Base-by-base conservation (phyloP, 441 rosid genomes). In the Erodium texanum region DNA sequence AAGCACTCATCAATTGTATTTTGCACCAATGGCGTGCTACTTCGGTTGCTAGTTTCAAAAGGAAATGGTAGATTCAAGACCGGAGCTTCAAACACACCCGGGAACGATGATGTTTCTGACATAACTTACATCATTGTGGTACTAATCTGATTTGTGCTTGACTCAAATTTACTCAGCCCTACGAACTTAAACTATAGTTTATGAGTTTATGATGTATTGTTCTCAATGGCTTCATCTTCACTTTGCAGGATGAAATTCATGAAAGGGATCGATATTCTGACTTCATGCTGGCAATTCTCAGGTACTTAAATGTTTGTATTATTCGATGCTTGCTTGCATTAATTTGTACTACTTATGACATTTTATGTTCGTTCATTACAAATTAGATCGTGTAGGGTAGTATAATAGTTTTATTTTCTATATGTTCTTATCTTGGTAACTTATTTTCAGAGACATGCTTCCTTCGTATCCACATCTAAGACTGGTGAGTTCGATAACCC, bases 91-190 rank as follows among this genome's bases (percentile, higher is more conserved):
- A 69, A 59, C 12, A 76, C 64, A 32, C 70, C 11, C 0, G 68
- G 68, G 48, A 78, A 75, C 62, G 80, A 73, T 66, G 82, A 74
- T 75, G 68, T 85, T 73, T 86, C 87, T 68, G 88, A 79, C 71
- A 78, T 94, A 73, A 88, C 99, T 75, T 96, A 94, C 84, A 88
- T 94, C 77, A 86, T 94, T 84, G 93, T 91, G 97, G 99, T 94
- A 94, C 68, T 65, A 71, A 54, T 32, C 62, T 71, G 68, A 3
- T 48, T 61, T 48, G 66, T 29, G 7, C 27, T 3, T 14, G 19
- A 63, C 43, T 52, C 66, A 65, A 19, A 50, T 41, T 50, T 54
- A 34, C 19, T 52, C 58, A 43, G 19, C 64, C 70, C 65, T 54
- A 54, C 7, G 24, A 54, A 54, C 61, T 54, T 20, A 3, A 54